Conservation (phyloP, 192 early-diverging fungal genomes). For the Phlyctochytrium arcticum region DNA sequence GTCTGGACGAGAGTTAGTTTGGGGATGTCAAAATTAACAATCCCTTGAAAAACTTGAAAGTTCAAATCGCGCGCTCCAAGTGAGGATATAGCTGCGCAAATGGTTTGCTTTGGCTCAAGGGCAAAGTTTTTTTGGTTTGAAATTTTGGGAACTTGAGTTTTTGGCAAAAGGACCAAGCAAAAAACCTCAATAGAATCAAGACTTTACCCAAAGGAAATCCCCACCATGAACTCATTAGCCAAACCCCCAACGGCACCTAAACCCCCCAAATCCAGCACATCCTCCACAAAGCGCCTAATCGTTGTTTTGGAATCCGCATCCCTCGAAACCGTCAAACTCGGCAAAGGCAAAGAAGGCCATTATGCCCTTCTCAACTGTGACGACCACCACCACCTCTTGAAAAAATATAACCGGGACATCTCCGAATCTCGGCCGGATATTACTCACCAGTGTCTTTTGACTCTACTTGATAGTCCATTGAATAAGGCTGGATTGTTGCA, state of each 20-base stretch:
- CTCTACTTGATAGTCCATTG: constrained; percentile 93
- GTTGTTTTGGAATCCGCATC: constrained; percentile 88
- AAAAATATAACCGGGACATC: constrained; percentile 73
- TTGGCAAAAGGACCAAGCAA: too few species aligned
- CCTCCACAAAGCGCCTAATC: constrained; percentile 74
- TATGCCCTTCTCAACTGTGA: constrained; percentile 96
- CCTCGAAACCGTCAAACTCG: constrained; percentile 89
- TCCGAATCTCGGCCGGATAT: constrained; percentile 90
- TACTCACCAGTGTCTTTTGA: constrained; percentile 95
- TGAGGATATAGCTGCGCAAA: too few species aligned
- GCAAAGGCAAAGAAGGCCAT: constrained; percentile 56
- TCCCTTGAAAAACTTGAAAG: too few species aligned
- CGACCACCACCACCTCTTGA: constrained; percentile 87
- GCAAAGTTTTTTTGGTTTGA: too few species aligned
- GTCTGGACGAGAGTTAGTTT: too few species aligned
- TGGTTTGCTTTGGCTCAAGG: too few species aligned
- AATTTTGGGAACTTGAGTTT: too few species aligned
- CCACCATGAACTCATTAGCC: constrained; percentile 20
- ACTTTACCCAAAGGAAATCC: background rate
- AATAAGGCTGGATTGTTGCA: constrained; percentile 99
- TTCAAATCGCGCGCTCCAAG: too few species aligned
- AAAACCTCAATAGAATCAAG: too few species aligned
- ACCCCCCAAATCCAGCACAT: constrained; percentile 67
- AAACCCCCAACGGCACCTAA: constrained; percentile 76
- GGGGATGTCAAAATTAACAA: too few species aligned